Evolutionary conservation across 805 yeast species (phyloP).

Genomic region (Nakazawaea holstii): DNA sequence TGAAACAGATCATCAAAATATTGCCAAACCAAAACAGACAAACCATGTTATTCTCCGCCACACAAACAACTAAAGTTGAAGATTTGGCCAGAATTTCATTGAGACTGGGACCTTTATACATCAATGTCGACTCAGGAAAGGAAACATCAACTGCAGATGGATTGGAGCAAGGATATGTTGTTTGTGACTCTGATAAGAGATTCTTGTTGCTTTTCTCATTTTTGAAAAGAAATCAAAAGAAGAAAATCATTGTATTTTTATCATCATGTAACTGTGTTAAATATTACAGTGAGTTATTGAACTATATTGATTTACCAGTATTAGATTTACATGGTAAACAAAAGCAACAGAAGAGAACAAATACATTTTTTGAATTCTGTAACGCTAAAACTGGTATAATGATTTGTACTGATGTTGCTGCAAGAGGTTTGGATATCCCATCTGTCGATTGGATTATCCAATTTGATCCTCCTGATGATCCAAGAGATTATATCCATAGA

Average conservation of each 20-base stretch:
- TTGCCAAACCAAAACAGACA: constrained; percentile 92
- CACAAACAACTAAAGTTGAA: constrained; percentile 98
- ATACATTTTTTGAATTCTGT: constrained; percentile 96
- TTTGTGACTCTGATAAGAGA: constrained; percentile 93
- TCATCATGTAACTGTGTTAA: constrained; percentile 97
- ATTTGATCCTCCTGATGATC: constrained; percentile 99
- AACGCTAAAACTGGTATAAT: constrained; percentile 92
- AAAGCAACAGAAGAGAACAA: constrained; percentile 97
- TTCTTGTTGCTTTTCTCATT: constrained; percentile 87
- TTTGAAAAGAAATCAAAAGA: constrained; percentile 86
- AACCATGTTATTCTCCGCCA: constrained; percentile 97
- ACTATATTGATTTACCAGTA: constrained; percentile 95
- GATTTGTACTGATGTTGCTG: constrained; percentile 97
- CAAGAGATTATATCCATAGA: constrained; percentile 97
- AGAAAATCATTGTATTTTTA: constrained; percentile 88
- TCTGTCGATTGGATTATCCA: constrained; percentile 99
- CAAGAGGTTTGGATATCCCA: constrained; percentile 98
- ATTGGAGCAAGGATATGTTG: constrained; percentile 96
- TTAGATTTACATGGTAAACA: constrained; percentile 96
- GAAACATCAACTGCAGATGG: constrained; percentile 93
- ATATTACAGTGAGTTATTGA: constrained; percentile 89
- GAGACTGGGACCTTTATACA: constrained; percentile 88
- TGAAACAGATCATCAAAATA: constrained; percentile 93
- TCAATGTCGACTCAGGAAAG: constrained; percentile 83
- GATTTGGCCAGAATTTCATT: constrained; percentile 95